phyloP scores from a whole-genome alignment of 345 rosid genomes.

The Capsella bursapastoris region DNA sequence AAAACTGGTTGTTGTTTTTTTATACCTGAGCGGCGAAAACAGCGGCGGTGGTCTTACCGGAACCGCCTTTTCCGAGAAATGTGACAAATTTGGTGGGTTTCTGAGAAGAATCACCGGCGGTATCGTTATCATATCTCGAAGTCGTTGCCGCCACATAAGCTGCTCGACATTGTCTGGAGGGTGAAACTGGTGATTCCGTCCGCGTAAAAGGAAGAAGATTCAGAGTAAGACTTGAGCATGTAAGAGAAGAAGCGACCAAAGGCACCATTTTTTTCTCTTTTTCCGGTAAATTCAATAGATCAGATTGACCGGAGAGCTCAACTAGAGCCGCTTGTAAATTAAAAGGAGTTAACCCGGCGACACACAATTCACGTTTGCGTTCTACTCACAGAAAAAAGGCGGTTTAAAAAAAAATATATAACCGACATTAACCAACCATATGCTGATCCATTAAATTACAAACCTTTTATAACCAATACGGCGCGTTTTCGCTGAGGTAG shows the following conservation, averaged over 20 bases:
- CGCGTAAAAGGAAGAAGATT: slow-evolving; percentile 16
- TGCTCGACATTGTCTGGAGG: slow-evolving; percentile 35
- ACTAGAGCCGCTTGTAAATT: slow-evolving; percentile 14
- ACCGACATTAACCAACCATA: too few species aligned
- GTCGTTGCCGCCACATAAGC: slow-evolving; percentile 48
- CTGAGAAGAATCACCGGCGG: slow-evolving; percentile 27
- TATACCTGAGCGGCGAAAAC: slow-evolving; percentile 85
- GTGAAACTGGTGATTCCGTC: slow-evolving; percentile 19
- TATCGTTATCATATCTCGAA: slow-evolving; percentile 20
- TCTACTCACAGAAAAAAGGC: neutral
- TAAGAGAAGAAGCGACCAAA: slow-evolving; percentile 41
- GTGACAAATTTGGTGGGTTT: slow-evolving; percentile 63
- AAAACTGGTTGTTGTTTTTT: neutral
- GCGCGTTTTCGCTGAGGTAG: too few species aligned
- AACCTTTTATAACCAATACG: too few species aligned
- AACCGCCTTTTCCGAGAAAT: slow-evolving; percentile 89
- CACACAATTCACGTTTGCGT: slow-evolving; percentile 24
- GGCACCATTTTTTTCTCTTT: slow-evolving; percentile 36
- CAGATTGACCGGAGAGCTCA: slow-evolving; percentile 27
- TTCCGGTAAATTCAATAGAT: neutral
- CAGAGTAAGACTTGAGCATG: slow-evolving; percentile 33
- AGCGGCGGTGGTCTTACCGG: slow-evolving; percentile 88
- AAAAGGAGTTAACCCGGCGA: neutral
- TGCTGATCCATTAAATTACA: too few species aligned
- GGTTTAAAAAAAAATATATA: too few species aligned